A percentile compares a stretch with the other conserved stretches of the same genome.
phyloP scores from a whole-genome alignment of 192 early-diverging fungal genomes.

The Coemansia sp. region DNA sequence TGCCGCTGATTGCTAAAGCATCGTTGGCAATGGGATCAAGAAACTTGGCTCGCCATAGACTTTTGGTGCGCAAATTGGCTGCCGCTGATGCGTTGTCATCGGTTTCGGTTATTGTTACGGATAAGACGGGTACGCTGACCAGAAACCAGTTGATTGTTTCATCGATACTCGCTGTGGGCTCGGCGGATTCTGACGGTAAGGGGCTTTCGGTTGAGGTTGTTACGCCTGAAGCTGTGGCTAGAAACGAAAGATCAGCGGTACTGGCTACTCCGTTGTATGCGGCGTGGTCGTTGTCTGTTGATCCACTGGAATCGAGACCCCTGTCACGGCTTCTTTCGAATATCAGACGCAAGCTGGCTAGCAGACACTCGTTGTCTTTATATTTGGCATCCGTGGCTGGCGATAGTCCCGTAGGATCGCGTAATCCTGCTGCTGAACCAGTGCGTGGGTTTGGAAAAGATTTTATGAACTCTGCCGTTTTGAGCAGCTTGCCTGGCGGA shows the following conservation, averaged over 20 bases:
- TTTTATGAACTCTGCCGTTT: slow-evolving; percentile 43
- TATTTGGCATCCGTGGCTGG: not conserved
- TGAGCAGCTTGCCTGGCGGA: slow-evolving; percentile 24
- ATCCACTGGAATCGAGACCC: slow-evolving; percentile 37
- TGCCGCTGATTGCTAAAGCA: slow-evolving; percentile 50
- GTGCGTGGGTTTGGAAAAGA: slow-evolving; percentile 47
- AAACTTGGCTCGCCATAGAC: slow-evolving; percentile 41
- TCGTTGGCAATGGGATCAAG: slow-evolving; percentile 34
- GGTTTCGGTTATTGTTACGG: slow-evolving; percentile 66
- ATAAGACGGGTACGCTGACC: slow-evolving; percentile 76
- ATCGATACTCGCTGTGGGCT: slow-evolving; percentile 27
- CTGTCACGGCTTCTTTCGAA: slow-evolving; percentile 19
- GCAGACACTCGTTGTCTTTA: not conserved
- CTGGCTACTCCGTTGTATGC: slow-evolving; percentile 39
- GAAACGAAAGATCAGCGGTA: slow-evolving; percentile 22
- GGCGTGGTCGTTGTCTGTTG: slow-evolving; percentile 43
- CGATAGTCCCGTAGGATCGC: not conserved
- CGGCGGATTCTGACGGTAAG: slow-evolving; percentile 6
- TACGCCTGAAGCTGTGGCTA: slow-evolving; percentile 31
- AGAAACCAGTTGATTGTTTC: slow-evolving; percentile 61
- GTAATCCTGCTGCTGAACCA: slow-evolving; percentile 8
- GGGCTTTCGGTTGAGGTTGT: slow-evolving; percentile 33
- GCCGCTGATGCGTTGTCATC: slow-evolving; percentile 67
- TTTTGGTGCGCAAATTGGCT: slow-evolving; percentile 64
- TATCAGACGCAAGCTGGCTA: not conserved